Conservation (phyloP, 371 early-diverging fungal species). For the Dichotomocladium elegans region DNA sequence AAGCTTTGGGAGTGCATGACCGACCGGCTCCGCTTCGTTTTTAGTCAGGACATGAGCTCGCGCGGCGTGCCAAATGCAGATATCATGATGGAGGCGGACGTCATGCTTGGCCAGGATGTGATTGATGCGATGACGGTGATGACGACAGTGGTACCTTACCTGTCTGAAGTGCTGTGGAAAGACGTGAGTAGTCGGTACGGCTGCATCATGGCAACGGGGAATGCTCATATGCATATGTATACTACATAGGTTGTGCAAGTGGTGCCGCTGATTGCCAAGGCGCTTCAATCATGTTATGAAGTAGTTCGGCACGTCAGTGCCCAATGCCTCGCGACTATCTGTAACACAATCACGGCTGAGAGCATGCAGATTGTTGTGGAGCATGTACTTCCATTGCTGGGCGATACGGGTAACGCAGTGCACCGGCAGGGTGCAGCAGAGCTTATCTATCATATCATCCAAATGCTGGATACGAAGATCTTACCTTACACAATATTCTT, state of each 20-base stretch:
- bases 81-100: constrained; percentile 19
- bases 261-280: constrained; percentile 60
- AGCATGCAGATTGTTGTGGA: constrained; percentile 83
- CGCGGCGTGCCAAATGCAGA: constrained; percentile 25
- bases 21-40: constrained; percentile 40
- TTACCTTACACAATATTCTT: constrained; percentile 94
- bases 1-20: constrained; percentile 76
- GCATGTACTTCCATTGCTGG: constrained; percentile 72
- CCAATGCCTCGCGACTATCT: constrained; percentile 72
- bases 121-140: constrained; percentile 79
- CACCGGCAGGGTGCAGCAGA: constrained; percentile 91
- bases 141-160: constrained; percentile 61
- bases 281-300: constrained; percentile 68
- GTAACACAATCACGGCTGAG: constrained; percentile 60
- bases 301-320: constrained; percentile 82
- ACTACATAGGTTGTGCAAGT: constrained; percentile 42
- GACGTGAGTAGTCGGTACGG: constrained; percentile 7
- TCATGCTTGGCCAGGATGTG: constrained; percentile 60
- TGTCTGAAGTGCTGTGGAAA: constrained; percentile 49
- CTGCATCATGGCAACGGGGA: no score
- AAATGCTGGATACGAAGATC: constrained; percentile 67
- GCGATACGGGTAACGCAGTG: constrained; percentile 63
- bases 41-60: constrained; percentile 6
- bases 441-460: constrained; percentile 62
- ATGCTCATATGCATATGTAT: not conserved